phyloP scores from a whole-genome alignment of 2,329 filamentous ascomycete species.

The Rugonectria rugulosa region DNA sequence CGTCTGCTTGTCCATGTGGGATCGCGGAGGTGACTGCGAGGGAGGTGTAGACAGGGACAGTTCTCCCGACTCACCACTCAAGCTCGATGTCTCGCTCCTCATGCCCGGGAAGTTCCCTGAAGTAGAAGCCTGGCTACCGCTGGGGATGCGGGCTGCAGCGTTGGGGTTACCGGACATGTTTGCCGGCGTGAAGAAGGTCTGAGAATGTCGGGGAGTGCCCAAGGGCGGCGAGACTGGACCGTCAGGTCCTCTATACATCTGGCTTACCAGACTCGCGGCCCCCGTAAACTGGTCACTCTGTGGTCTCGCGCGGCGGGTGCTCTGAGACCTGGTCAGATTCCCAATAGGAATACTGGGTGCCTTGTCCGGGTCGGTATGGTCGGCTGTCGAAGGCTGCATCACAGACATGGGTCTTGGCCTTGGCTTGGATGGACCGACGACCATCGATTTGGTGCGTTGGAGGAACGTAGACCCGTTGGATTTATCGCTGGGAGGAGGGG shows the following conservation, averaged over 20 bases:
- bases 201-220: conserved; percentile 64
- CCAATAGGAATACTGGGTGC: conserved; percentile 79
- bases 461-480: conserved; percentile 58
- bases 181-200: conserved; percentile 68
- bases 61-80: conserved; percentile 72
- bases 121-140: conserved; percentile 53
- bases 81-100: conserved; percentile 69
- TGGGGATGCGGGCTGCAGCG: conserved; percentile 60
- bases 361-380: conserved; percentile 72
- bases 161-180: conserved; percentile 58
- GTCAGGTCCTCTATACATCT: conserved; percentile 84
- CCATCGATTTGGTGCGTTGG: conserved; percentile 69
- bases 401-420: conserved; percentile 65
- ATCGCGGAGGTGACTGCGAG: conserved; percentile 62
- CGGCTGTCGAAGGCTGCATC: conserved; percentile 55
- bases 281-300: conserved; percentile 70
- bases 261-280: conserved; percentile 79
- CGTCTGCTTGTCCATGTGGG: conserved; percentile 61
- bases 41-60: conserved; percentile 53
- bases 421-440: conserved; percentile 55
- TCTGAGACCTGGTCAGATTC: conserved; percentile 61
- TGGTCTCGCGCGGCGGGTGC: conserved; percentile 62
- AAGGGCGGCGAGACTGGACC: conserved; percentile 68
- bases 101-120: conserved; percentile 76
- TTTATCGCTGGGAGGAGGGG: conserved; percentile 64